A percentile compares a stretch with the other conserved stretches of the same genome.
phyloP scores from a whole-genome alignment of 2,329 filamentous ascomycete species.

The Exserohilum rostratum region DNA sequence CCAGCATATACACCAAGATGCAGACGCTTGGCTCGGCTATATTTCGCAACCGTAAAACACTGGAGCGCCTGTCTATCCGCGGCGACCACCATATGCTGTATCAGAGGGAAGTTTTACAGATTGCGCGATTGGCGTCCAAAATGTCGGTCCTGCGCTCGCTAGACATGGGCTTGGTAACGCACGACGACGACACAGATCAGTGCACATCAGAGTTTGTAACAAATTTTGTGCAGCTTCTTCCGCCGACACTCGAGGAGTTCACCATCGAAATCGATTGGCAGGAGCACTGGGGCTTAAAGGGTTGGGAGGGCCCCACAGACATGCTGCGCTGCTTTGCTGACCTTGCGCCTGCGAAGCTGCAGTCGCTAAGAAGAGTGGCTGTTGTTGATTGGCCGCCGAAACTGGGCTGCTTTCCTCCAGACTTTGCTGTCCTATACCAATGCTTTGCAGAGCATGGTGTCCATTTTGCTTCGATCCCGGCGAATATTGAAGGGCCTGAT shows the following conservation, averaged over 20 bases:
- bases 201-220: slow-evolving; percentile 2
- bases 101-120: slow-evolving; percentile 6
- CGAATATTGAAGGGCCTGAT: slow-evolving; percentile 2
- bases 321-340: slow-evolving; percentile 5
- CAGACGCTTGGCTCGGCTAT: slow-evolving; percentile 1
- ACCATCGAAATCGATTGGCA: slow-evolving; percentile 13
- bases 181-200: slow-evolving; percentile 5
- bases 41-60: neutral
- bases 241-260: slow-evolving; percentile 7
- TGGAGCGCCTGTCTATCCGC: slow-evolving; percentile 7
- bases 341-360: slow-evolving; percentile 1
- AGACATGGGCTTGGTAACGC: slow-evolving; percentile 10
- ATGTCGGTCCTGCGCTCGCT: slow-evolving; percentile 7
- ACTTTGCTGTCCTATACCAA: slow-evolving; percentile 5
- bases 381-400: slow-evolving; percentile 12
- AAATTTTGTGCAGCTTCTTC: slow-evolving; percentile 1
- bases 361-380: slow-evolving; percentile 3
- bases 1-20: neutral
- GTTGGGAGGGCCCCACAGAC: slow-evolving; percentile 12
- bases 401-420: slow-evolving; percentile 7
- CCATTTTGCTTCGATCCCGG: slow-evolving; percentile 8
- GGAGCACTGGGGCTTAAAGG: slow-evolving; percentile 11
- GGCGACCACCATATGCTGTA: slow-evolving; percentile 6
- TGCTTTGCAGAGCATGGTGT: slow-evolving; percentile 5
- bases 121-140: slow-evolving; percentile 6